Base-by-base conservation (phyloP, 805 yeast species). In the Candida pseudoglaebosa region DNA sequence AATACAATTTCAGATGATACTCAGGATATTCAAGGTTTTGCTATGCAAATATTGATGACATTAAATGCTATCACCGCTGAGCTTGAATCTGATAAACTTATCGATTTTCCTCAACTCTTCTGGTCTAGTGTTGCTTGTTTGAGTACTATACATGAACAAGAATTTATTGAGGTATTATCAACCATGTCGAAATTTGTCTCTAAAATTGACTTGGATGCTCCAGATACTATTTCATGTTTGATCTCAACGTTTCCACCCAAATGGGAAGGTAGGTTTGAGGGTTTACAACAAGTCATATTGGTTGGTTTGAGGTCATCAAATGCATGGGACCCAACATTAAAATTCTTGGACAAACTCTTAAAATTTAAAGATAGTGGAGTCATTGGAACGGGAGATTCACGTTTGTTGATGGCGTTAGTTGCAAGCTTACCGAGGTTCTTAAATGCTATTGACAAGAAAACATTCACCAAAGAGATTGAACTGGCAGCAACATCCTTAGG, bases 11-110 rank as follows among this genome's bases (percentile, higher is more conserved):
- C 96, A 0, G 99, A 95, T 56, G 88, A 82, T 29, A 79, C 88
- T 8, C 65, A 77, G 0, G 99, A 93, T 49, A 90, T 93, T 28
- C 98, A 91, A 61, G 96, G 96, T 1, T 95, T 95, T 61, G 82
- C 97, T 0, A 86, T 93, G 90, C 99, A 93, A 61, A 93, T 93
- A 39, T 65, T 93, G 46, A 91, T 93, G 97, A 91, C 99, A 0
- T 61, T 93, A 50, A 89, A 91, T 63, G 95, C 97, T 0, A 80
- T 89, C 10, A 85, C 91, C 2, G 93, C 95, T 0, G 95, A 88
- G 52, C 63, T 89, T 32, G 85, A 82, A 48, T 74, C 91, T 6
- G 84, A 78, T 28, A 82, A 84, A 47, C 65, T 93, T 43, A 82
- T 86, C 40, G 84, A 86, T 46, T 88, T 83, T 59, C 98, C 99